These are phyloP conservation scores for Geopyxis carbonaria DNA, from an alignment of 495 filamentous ascomycete species.

Conservation along the genomic window DNA sequence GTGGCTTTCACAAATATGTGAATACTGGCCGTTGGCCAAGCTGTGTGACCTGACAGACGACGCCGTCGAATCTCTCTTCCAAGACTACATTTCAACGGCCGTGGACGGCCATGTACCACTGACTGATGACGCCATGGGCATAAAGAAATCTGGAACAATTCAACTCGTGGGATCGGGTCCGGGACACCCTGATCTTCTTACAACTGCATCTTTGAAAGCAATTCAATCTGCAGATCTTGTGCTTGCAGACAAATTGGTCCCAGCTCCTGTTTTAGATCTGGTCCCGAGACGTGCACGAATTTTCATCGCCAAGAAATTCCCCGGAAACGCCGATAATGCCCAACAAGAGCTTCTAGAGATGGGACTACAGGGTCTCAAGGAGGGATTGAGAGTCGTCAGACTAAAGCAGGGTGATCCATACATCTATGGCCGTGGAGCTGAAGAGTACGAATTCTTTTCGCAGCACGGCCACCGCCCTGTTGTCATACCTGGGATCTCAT, in stretches of 20 bases:
- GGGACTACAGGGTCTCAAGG: constrained; percentile 51
- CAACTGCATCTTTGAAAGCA: constrained; percentile 71
- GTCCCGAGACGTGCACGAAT: constrained; percentile 80
- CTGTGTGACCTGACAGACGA: constrained; percentile 61
- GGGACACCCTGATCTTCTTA: constrained; percentile 80
- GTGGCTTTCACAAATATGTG: constrained; percentile 91
- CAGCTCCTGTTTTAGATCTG: constrained; percentile 65
- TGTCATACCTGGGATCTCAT: constrained; percentile 82
- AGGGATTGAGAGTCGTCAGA: constrained; percentile 64
- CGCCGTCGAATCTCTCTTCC: constrained; percentile 57
- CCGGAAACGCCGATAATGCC: constrained; percentile 84
- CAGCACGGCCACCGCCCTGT: constrained; percentile 47
- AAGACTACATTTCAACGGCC: constrained; percentile 37
- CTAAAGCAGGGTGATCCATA: constrained; percentile 96
- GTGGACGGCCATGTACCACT: constrained; percentile 3
- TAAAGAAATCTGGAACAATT: constrained; percentile 33
- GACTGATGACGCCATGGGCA: constrained; percentile 4
- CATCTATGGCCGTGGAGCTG: constrained; percentile 83
- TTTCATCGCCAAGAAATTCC: constrained; percentile 90
- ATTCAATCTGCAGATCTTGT: constrained; percentile 72
- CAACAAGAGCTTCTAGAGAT: constrained; percentile 78
- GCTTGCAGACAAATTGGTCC: constrained; percentile 92
- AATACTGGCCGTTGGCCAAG: constrained; percentile 86
- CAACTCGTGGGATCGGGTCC: constrained; percentile 87
- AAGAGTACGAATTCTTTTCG: constrained; percentile 79